A percentile compares a stretch with the other conserved stretches of the same genome.
These are phyloP conservation scores for Epichloe baconii DNA, from an alignment of 2,329 filamentous ascomycete species.

Conservation along the genomic window DNA sequence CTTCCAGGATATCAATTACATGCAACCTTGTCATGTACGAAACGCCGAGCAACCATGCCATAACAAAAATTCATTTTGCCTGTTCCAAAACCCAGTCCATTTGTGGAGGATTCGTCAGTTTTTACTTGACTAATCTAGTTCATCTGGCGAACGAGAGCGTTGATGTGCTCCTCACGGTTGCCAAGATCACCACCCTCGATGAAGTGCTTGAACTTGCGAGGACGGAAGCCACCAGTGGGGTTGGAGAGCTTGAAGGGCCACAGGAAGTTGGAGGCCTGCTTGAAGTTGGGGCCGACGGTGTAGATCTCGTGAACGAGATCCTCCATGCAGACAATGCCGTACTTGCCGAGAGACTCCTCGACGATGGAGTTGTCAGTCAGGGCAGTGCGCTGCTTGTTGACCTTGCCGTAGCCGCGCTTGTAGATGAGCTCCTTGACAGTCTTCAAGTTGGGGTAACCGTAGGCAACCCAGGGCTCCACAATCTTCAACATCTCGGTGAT, in stretches of 20 bases:
- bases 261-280: slow-evolving; percentile 97
- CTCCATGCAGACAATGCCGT: slow-evolving; percentile 98
- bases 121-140: slow-evolving; percentile 48
- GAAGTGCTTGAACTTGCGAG: slow-evolving; percentile 98
- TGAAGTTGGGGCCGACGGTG: slow-evolving; percentile 98
- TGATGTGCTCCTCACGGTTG: slow-evolving; percentile 98
- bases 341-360: slow-evolving; percentile 93
- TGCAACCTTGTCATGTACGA: slow-evolving; percentile 22
- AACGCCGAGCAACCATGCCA: slow-evolving; percentile 28
- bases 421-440: slow-evolving; percentile 97
- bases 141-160: slow-evolving; percentile 92
- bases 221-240: slow-evolving; percentile 90
- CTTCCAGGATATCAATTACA: slow-evolving; percentile 27
- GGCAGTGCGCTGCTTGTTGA: slow-evolving; percentile 94
- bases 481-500: slow-evolving; percentile 95
- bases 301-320: slow-evolving; percentile 99
- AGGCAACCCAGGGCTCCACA: slow-evolving; percentile 97
- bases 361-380: slow-evolving; percentile 97
- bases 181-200: slow-evolving; percentile 97
- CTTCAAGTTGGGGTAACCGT: slow-evolving; percentile 99
- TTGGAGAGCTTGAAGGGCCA: slow-evolving; percentile 99
- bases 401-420: slow-evolving; percentile 99
- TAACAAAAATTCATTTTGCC: slow-evolving; percentile 13
- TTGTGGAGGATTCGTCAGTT: slow-evolving; percentile 8
- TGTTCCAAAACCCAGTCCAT: slow-evolving; percentile 15